Evolutionary conservation across 2,329 filamentous ascomycete genomes (phyloP).

Genomic region (Claviceps monticola): DNA sequence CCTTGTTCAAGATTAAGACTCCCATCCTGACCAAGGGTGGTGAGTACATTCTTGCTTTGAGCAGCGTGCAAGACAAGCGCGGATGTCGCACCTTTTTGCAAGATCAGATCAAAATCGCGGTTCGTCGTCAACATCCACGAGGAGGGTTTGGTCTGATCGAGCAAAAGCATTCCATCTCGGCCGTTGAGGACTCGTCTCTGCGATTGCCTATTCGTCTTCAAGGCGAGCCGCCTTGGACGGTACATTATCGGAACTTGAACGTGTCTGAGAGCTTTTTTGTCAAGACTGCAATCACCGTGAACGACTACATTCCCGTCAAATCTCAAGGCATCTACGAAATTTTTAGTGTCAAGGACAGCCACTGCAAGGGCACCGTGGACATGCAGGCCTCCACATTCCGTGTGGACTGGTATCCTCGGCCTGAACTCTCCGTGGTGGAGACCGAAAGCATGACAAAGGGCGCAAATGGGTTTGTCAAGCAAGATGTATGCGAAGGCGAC

Average conservation of each 20-base stretch:
- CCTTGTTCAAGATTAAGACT: constrained; percentile 60
- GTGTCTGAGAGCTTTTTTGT: constrained; percentile 31
- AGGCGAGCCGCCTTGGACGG: constrained; percentile 71
- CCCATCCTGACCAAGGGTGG: constrained; percentile 64
- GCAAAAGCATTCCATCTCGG: constrained; percentile 58
- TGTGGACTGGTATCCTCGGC: constrained; percentile 75
- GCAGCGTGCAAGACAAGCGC: constrained; percentile 72
- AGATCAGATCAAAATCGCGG: constrained; percentile 71
- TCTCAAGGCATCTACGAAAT: constrained; percentile 69
- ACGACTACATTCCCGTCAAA: constrained; percentile 54
- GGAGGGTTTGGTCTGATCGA: constrained; percentile 78
- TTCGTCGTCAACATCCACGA: constrained; percentile 77
- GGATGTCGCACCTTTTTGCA: constrained; percentile 78
- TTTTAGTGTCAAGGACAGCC: constrained; percentile 58
- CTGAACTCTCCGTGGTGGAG: constrained; percentile 52
- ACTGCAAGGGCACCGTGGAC: constrained; percentile 74
- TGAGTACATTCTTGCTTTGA: constrained; percentile 77
- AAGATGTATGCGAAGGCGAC: constrained; percentile 85
- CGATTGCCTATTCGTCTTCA: constrained; percentile 72
- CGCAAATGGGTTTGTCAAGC: constrained; percentile 50
- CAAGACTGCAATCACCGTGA: constrained; percentile 39
- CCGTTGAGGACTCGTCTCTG: constrained; percentile 61
- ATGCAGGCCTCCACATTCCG: constrained; percentile 59
- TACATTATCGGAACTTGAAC: constrained; percentile 60
- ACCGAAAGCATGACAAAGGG: constrained; percentile 43